Conservation (phyloP, 2,329 filamentous ascomycete species). For the Claviceps arundinis region DNA sequence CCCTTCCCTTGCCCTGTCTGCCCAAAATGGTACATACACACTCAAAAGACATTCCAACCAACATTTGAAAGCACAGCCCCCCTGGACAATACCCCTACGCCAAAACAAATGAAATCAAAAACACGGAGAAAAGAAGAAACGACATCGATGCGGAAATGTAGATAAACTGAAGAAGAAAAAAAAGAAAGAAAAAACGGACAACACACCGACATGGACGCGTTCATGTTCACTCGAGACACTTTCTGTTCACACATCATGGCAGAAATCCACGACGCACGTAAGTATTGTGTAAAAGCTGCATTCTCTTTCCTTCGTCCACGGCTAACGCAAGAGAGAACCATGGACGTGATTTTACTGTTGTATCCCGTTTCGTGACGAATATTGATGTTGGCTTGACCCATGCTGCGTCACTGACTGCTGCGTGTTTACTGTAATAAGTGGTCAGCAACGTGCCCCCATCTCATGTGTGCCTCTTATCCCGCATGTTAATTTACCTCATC, state of each 20-base stretch:
- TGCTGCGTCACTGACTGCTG: no score
- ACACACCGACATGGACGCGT: background rate
- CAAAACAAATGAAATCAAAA: background rate
- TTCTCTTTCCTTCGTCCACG: background rate
- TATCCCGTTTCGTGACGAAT: background rate
- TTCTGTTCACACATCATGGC: background rate
- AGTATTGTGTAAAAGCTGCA: background rate
- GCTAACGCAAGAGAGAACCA: background rate
- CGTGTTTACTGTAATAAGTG: background rate
- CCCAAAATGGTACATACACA: no score
- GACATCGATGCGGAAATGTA: background rate
- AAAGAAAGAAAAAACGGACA: background rate
- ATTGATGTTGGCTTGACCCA: no score
- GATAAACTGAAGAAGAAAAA: background rate
- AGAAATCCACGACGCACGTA: background rate
- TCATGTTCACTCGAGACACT: background rate
- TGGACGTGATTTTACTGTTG: background rate
- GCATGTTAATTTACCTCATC: constrained; percentile 20
- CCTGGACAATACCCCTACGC: constrained; percentile 1
- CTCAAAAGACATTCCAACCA: background rate
- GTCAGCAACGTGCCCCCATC: background rate
- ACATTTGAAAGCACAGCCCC: background rate
- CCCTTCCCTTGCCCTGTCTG: background rate
- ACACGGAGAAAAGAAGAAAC: background rate
- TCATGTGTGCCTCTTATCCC: background rate